These are phyloP conservation scores for Moniliella sp. DNA, from an alignment of 1,284 basidiomycete species.

Conservation along the genomic window DNA sequence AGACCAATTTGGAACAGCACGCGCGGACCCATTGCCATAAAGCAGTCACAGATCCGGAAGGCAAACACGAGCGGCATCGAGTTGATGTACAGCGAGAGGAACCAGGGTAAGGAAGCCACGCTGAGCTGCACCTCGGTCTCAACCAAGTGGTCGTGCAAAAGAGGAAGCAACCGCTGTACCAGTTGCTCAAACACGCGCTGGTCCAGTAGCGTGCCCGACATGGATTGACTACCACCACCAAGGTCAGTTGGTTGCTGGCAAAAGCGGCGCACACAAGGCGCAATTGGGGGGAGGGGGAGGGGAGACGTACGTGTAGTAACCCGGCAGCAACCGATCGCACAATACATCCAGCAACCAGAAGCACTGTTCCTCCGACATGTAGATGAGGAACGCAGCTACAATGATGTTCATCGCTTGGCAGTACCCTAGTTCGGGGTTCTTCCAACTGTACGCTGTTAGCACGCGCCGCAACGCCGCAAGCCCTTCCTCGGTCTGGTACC, in stretches of 20 bases:
- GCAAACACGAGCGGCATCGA: constrained; percentile 98
- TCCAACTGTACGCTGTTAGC: constrained; percentile 84
- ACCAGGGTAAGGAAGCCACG: constrained; percentile 92
- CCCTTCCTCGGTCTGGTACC: constrained; percentile 23
- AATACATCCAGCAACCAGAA: constrained; percentile 92
- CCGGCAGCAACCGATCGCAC: constrained; percentile 78
- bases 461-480: constrained; percentile 56
- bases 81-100: constrained; percentile 71
- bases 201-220: constrained; percentile 93
- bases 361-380: constrained; percentile 95
- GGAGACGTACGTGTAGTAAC: constrained; percentile 58
- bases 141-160: constrained; percentile 81
- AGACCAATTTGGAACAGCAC: constrained; percentile 82
- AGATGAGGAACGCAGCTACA: constrained; percentile 35
- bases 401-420: constrained; percentile 47
- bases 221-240: constrained; percentile 49
- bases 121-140: constrained; percentile 83
- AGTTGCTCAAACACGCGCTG: constrained; percentile 92
- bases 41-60: constrained; percentile 93
- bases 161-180: constrained; percentile 50
- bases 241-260: neutral
- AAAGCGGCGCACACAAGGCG: neutral
- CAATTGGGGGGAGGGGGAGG: too few species aligned
- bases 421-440: constrained; percentile 56
- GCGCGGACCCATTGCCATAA: constrained; percentile 96